phyloP scores from a whole-genome alignment of 2,329 filamentous ascomycete species.

The Ceratocystis eucalypticola region DNA sequence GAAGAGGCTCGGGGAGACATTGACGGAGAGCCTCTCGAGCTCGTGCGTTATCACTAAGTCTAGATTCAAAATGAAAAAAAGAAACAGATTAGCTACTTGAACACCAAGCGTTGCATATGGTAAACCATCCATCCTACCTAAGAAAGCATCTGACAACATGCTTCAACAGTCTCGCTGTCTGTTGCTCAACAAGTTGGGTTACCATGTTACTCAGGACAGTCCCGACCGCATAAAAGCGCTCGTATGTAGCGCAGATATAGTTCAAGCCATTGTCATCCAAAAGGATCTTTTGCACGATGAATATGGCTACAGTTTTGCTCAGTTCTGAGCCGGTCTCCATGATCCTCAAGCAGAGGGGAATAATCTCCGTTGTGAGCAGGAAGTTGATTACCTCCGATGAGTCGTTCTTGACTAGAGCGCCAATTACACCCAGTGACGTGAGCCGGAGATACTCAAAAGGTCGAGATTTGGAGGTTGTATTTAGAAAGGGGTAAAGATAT shows the following conservation, averaged over 20 bases:
- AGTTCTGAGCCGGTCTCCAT: constrained; percentile 99
- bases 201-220: constrained; percentile 99
- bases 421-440: constrained; percentile 91
- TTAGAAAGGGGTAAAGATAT: constrained; percentile 95
- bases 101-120: too few relatives aligned
- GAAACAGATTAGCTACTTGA: background rate
- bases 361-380: constrained; percentile 94
- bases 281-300: constrained; percentile 98
- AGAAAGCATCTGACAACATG: constrained; percentile 96
- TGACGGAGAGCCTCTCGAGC: constrained; percentile 89
- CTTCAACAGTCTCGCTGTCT: constrained; percentile 89
- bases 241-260: constrained; percentile 97
- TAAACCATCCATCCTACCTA: constrained; percentile 44
- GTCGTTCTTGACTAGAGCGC: constrained; percentile 95
- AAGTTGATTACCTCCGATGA: constrained; percentile 99
- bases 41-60: constrained; percentile 87
- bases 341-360: constrained; percentile 89
- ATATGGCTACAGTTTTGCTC: constrained; percentile 97
- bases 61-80: constrained; percentile 27
- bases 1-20: constrained; percentile 94
- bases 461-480: constrained; percentile 94
- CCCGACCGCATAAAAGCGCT: constrained; percentile 94
- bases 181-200: constrained; percentile 89
- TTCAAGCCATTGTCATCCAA: constrained; percentile 92
- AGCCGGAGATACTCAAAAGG: constrained; percentile 95